Evolutionary conservation across 352 stramenopile species (phyloP), one percentile per base, ranked within the genome.

Genomic region (Aphanomyces stellatus): DNA sequence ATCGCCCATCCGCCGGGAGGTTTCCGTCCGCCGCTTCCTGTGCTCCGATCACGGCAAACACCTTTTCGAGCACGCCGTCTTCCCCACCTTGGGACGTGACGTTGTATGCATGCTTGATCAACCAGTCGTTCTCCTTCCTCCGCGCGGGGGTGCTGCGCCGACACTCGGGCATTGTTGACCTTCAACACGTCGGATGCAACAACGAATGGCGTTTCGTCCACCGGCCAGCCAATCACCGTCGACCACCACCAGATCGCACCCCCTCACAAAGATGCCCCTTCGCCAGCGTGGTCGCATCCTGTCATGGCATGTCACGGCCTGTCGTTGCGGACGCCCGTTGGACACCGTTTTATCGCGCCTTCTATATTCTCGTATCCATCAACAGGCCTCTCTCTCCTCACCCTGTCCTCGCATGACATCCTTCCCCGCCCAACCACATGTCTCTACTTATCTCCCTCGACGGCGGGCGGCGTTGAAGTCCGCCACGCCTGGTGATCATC

Each of bases 11-110:
- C 13, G 17, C 22, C 7, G 49, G 30, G 19, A 17, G 11, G 13
- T 33, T 30, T 35, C 49, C 49, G 33, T 19, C 27, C n/a, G 30
- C 13, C 25, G 19, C 24, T 51, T 69, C 53, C 19, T 66, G 37
- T 3, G 33, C 61, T 3, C 76, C 70, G 25, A 94, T 43, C 27
- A 75, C 25, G 24, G 69, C 42, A 71, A 92, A 94, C 27, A 94
- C 63, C 22, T 71, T 42, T 27, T 65, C 70, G 25, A 94, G 65
- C 17, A 92, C 82, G n/a, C 85, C 85, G 74, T 94, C 85, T 74
- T 94, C 85, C 5, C 85, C 85, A 67, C 81, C 81, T 74, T 94
- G 85, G 43, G 71, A 85, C 19, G 81, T 89, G 2, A 74, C 68
- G 65, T 91, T 80, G 27, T 60, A 66, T 7, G 76, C 76, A 69